Evolutionary conservation across 1,139 yeast genomes (phyloP).

Genomic region (Kurtzmaniella quercitrusa): DNA sequence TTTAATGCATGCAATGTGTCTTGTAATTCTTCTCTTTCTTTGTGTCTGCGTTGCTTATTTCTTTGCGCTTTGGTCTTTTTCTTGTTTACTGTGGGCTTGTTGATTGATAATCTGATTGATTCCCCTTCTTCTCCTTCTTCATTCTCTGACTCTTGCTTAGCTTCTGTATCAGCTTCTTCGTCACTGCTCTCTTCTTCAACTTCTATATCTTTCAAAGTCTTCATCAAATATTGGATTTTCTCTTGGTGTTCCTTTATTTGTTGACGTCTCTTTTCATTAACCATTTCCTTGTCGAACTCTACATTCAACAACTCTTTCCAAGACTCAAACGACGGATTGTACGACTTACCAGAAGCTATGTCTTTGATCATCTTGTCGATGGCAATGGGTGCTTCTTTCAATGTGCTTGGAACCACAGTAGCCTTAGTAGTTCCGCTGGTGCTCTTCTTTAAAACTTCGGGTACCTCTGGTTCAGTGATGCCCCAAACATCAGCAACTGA

Average conservation of each 20-base stretch:
- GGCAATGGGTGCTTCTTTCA: slow-evolving; percentile 49
- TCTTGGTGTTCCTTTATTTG: slow-evolving; percentile 58
- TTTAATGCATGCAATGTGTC: slow-evolving; percentile 56
- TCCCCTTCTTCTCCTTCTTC: slow-evolving; percentile 4
- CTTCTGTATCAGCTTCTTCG: slow-evolving; percentile 34
- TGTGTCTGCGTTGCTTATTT: slow-evolving; percentile 65
- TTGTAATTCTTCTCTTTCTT: slow-evolving; percentile 55
- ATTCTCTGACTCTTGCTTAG: slow-evolving; percentile 22
- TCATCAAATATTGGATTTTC: slow-evolving; percentile 62
- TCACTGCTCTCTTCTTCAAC: slow-evolving; percentile 48
- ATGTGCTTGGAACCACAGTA: slow-evolving; percentile 52
- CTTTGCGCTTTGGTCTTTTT: slow-evolving; percentile 77
- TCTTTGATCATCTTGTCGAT: slow-evolving; percentile 36
- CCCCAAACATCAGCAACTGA: slow-evolving; percentile 66
- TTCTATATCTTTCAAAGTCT: slow-evolving; percentile 47
- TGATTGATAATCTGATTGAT: slow-evolving; percentile 54
- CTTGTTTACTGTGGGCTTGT: slow-evolving; percentile 64
- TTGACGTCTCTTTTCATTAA: slow-evolving; percentile 61
- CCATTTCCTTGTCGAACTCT: slow-evolving; percentile 65
- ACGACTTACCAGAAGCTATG: slow-evolving; percentile 81
- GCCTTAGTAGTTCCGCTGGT: slow-evolving; percentile 50
- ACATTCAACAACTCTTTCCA: slow-evolving; percentile 72
- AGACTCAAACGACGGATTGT: slow-evolving; percentile 81
- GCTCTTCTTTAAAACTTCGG: slow-evolving; percentile 40
- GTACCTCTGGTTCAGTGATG: slow-evolving; percentile 25